A percentile compares a stretch with the other conserved stretches of the same genome.
These are phyloP conservation scores for Babjeviella inositovora DNA, from an alignment of 805 yeast genomes.

Conservation along the genomic window DNA sequence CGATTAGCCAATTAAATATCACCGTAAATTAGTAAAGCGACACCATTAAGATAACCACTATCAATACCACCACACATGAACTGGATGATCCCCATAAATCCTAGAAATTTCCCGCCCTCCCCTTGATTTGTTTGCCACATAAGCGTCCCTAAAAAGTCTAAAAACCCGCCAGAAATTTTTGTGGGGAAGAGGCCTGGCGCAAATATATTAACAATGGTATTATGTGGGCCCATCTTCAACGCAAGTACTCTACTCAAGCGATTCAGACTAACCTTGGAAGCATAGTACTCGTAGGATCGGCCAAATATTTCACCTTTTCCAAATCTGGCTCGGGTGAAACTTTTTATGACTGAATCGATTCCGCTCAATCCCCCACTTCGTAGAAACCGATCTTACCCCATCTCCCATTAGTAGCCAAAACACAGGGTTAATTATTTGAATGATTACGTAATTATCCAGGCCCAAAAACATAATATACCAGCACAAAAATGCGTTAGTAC, in stretches of 20 bases:
- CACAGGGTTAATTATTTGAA: no score
- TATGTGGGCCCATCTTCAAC: conserved; percentile 44
- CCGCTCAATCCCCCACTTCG: no score
- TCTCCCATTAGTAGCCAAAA: no score
- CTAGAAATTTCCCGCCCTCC: conserved; percentile 43
- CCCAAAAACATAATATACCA: no score
- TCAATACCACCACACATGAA: conserved; percentile 38
- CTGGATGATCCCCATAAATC: conserved; percentile 35
- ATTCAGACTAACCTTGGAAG: conserved; percentile 63
- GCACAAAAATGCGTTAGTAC: no score
- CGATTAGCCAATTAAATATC: conserved; percentile 35
- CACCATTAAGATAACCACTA: conserved; percentile 49
- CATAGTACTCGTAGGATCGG: conserved; percentile 55
- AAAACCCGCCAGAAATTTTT: conserved; percentile 55
- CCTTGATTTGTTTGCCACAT: conserved; percentile 38
- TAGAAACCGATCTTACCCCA: no score
- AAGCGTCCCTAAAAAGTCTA: conserved; percentile 29
- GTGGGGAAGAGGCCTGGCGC: conserved; percentile 73
- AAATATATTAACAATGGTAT: conserved; percentile 52
- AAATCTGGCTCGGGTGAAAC: no score
- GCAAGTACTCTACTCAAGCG: conserved; percentile 54
- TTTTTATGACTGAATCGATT: no score
- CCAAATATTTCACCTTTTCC: no score
- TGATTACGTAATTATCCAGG: no score
- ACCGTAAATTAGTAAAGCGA: conserved; percentile 56